Evolutionary conservation across 2,329 filamentous ascomycete genomes (phyloP), one percentile per base, ranked within the genome.

Genomic region (Pseudocercospora fijiensis): DNA sequence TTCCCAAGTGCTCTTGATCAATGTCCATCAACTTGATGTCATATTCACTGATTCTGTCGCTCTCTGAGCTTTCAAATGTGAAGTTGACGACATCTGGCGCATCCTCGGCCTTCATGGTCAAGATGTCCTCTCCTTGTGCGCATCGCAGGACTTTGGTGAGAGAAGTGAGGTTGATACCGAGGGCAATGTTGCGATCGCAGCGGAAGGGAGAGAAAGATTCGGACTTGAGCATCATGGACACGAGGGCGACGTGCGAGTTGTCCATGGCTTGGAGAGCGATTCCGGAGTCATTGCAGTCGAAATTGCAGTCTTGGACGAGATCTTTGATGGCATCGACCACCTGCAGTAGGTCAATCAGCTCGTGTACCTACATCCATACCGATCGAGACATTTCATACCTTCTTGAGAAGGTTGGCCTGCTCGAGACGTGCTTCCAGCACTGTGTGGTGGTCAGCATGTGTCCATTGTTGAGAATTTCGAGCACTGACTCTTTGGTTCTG

Each of bases 11-110:
- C 85, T 99, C 95, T 83, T 99, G 96, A 81, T 99, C 95, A 79
- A 99, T 99, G 78, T 99, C 95, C 95, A 99, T 99, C 78, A 99
- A 88, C 86, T 99, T 99, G 81, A 99, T 90, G 80, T 99, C 95
- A 79, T 99, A 99, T 84, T 99, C 96, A 86, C 91, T 96, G 76
- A 99, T 86, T 71, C 95, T 86, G 80, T 99, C 95, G 74, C 87
- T 90, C 76, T 90, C 88, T 70, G 86, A 83, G 83, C 88, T 96
- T 87, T 99, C 96, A 77, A 99, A 99, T 72, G 93, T 86, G 70
- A 99, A 84, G 84, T 96, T 98, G 73, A 99, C 88, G 56, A 93
- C 91, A 80, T 99, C 95, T 55, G 95, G 95, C 43, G 92, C 89
- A 78, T 99, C 96, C 78, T 98, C 94, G 13, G 95, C 95, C 87